Conservation (phyloP, 495 filamentous ascomycete species). For the Podospora tetraspora region DNA sequence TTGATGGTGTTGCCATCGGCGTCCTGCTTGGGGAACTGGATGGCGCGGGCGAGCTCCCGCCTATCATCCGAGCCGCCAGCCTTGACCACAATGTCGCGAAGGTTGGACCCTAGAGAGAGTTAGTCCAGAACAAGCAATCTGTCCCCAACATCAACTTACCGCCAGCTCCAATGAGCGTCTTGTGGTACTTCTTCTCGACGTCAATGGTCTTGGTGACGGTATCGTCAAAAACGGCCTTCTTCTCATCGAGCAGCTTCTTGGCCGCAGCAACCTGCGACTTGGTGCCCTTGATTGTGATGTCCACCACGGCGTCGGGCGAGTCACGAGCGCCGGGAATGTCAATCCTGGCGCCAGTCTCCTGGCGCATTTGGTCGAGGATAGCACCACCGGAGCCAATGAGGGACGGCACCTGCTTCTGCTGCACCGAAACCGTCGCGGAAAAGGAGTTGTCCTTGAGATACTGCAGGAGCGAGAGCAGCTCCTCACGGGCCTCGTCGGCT, state of each 20-base stretch:
- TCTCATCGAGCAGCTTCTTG: slow-evolving; percentile 80
- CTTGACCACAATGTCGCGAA: slow-evolving; percentile 78
- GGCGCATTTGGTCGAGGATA: slow-evolving; percentile 83
- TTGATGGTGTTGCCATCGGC: slow-evolving; percentile 77
- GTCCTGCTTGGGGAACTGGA: slow-evolving; percentile 82
- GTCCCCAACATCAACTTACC: slow-evolving; percentile 51
- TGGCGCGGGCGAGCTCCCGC: slow-evolving; percentile 71
- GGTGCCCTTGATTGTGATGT: slow-evolving; percentile 85
- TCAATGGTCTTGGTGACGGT: slow-evolving; percentile 77
- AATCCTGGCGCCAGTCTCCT: slow-evolving; percentile 76
- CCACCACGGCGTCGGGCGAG: slow-evolving; percentile 58
- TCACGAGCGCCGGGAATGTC: slow-evolving; percentile 72
- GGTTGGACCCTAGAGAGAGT: slow-evolving; percentile 61
- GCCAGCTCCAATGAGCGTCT: slow-evolving; percentile 77
- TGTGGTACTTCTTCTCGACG: slow-evolving; percentile 85
- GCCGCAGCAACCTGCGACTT: slow-evolving; percentile 85
- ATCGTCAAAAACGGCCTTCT: slow-evolving; percentile 77
- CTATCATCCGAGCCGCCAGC: slow-evolving; percentile 85
- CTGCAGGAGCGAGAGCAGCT: slow-evolving; percentile 78
- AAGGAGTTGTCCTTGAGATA: slow-evolving; percentile 82
- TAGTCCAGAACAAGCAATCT: slow-evolving; percentile 29
- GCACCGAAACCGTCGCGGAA: slow-evolving; percentile 71
- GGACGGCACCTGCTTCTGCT: slow-evolving; percentile 79
- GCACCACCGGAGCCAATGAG: slow-evolving; percentile 85
- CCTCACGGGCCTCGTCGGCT: slow-evolving; percentile 82